phyloP scores from a whole-genome alignment of 2,329 filamentous ascomycete species.

The Lachnellula suecica region DNA sequence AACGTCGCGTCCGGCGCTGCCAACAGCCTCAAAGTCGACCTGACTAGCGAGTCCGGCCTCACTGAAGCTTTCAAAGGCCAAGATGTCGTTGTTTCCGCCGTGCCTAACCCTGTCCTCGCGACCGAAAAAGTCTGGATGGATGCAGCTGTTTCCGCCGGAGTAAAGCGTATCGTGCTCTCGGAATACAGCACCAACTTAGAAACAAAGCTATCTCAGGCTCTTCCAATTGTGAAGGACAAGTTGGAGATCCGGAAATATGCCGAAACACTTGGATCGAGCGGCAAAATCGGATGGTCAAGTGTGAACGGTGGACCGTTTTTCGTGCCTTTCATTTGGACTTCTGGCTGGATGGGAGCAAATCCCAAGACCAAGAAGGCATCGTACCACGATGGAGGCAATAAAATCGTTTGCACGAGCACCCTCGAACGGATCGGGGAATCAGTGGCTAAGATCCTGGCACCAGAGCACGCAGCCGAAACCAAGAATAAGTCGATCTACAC shows the following conservation, averaged over 20 bases:
- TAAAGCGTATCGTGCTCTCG: slow-evolving; percentile 58
- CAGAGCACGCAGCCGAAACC: slow-evolving; percentile 18
- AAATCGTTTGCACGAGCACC: slow-evolving; percentile 11
- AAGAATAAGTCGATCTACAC: slow-evolving; percentile 16
- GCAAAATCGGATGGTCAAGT: slow-evolving; percentile 13
- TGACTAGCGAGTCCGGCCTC: slow-evolving; percentile 7
- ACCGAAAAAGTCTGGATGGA: slow-evolving; percentile 44
- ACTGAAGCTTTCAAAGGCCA: slow-evolving; percentile 12
- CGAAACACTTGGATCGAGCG: slow-evolving; percentile 1
- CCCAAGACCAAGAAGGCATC: slow-evolving; percentile 1
- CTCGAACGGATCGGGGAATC: slow-evolving; percentile 15
- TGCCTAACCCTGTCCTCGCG: slow-evolving; percentile 10
- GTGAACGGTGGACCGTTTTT: slow-evolving; percentile 17
- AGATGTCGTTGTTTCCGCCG: slow-evolving; percentile 16
- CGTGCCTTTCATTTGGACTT: slow-evolving; percentile 3
- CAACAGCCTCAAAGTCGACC: slow-evolving; percentile 14
- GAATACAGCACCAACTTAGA: slow-evolving; percentile 46
- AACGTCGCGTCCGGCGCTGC: slow-evolving; percentile 5
- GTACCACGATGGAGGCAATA: slow-evolving; percentile 12
- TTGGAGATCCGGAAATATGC: slow-evolving; percentile 13
- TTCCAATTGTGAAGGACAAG: slow-evolving; percentile 12
- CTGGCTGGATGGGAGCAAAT: slow-evolving; percentile 15
- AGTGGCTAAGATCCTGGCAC: slow-evolving; percentile 9
- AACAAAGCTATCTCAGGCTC: slow-evolving; percentile 1
- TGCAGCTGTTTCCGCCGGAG: slow-evolving; percentile 54